These are phyloP conservation scores for Ophiobolus disseminans DNA, from an alignment of 2,329 filamentous ascomycete genomes.

Conservation along the genomic window DNA sequence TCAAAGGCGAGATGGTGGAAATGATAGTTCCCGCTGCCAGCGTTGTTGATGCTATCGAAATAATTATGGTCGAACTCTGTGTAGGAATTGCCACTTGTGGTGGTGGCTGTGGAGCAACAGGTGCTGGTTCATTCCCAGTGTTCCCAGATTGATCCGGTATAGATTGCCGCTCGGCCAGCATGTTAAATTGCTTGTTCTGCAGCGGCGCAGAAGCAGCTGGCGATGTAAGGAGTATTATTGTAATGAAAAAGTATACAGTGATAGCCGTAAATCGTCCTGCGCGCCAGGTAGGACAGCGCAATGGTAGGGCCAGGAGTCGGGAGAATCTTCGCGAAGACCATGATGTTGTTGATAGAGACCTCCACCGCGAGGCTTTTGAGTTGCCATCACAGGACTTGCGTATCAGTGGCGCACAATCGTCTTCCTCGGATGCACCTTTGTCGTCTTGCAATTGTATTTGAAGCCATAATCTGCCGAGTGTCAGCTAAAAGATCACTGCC, in stretches of 20 bases:
- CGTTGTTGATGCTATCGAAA: not conserved
- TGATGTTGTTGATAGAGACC: too few relatives aligned
- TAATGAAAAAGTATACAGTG: too few relatives aligned
- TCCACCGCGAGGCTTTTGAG: not conserved
- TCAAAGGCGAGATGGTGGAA: too few relatives aligned
- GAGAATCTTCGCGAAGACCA: too few relatives aligned
- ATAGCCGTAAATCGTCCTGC: too few relatives aligned
- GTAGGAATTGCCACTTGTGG: conserved; percentile 4
- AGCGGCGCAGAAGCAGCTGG: conserved; percentile 12
- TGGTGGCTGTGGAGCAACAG: conserved; percentile 11
- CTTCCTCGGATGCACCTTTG: not conserved
- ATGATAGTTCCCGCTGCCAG: not conserved
- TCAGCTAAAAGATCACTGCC: too few relatives aligned
- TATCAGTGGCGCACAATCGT: conserved; percentile 4
- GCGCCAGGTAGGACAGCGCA: not conserved
- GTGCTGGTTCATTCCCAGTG: conserved; percentile 26
- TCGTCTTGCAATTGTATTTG: too few relatives aligned
- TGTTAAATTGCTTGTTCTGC: not conserved
- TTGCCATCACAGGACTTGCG: conserved; percentile 6
- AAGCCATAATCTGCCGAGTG: too few relatives aligned
- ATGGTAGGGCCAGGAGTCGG: too few relatives aligned
- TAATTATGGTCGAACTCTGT: not conserved
- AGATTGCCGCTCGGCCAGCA: conserved; percentile 23
- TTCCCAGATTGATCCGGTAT: conserved; percentile 30
- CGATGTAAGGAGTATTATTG: conserved; percentile 9